Evolutionary conservation across 257 asterid species (phyloP), one percentile per base, ranked within the genome.

Genomic region (Scutellaria barbata): DNA sequence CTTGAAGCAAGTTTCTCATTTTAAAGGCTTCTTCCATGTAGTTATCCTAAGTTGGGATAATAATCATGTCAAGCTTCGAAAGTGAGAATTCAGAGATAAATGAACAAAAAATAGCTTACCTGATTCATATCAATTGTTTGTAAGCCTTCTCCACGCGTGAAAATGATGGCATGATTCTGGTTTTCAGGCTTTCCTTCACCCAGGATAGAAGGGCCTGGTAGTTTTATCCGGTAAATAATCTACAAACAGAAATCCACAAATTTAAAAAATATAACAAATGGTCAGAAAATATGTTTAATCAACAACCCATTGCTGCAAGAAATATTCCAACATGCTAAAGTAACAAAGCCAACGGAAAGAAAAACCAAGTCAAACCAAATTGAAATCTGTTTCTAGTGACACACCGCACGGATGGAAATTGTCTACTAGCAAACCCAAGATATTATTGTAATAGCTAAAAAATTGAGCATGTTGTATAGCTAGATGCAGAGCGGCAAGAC

Each of bases 131-230:
- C 99, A 61, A 94, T 94, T 74, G 99, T 87, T 70, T 94, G 99
- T 74, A 94, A 82, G 60, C 98, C 99, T 85, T 94, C 99, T 71
- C 99, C 99, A 59, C 98, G 97, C 6, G 98, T 94, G 82, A 94
- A 94, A 52, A 94, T 85, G 77, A 94, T 90, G 71, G 98, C 98
- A 85, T 94, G 98, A 79, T 94, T 94, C 85, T 94, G 98, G 74
- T 91, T 94, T 82, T 94, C 98, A 60, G 98, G 98, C 80, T 94
- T 94, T 58, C 98, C 98, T 79, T 94, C 98, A 71, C 98, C 98
- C 83, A 89, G 81, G 76, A 91, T 94, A 76, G 99, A 92, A 71
- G 85, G 86, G 63, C 99, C 99, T 1, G 99, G 99, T 74, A 94
- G 96, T 82, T 94, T 94, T 81, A 94, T 94, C 7, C 95, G 93